Evolutionary conservation across 2,329 filamentous ascomycete species (phyloP), one percentile per base, ranked within the genome.

Genomic region (Neoascochyta sp.): DNA sequence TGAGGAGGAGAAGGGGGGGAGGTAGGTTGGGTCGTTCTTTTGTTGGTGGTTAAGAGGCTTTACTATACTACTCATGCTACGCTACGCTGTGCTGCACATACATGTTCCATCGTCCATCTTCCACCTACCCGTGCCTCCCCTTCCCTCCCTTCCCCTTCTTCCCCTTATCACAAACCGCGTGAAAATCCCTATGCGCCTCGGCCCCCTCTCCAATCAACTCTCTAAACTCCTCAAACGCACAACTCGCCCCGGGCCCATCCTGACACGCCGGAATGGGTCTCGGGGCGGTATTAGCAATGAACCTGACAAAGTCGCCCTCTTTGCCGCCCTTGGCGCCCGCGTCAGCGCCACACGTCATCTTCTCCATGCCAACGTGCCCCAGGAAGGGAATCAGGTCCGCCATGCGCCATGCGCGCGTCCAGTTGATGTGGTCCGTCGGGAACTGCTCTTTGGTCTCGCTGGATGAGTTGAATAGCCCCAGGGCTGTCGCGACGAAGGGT

Each of bases 1-100:
- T 64, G 88, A 95, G 53, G 82, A 86, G 13, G 89, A 90, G 74
- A 92, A 85, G 71, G 68, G 69, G 23, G 13, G 34, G 30, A 28
- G 20, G 20, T 20, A 20, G 18, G 18, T 20, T 7, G 18, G 18
- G 18, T 20, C 7, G 18, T 7, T 7, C 10, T 20, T 20, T 20
- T 20, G 7, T 20, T 20, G 7, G 18, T 7, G 18, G 18, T 20
- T 20, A 10, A 10, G 18, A n/a, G n/a, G n/a, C n/a, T n/a, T n/a
- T n/a, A n/a, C n/a, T n/a, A n/a, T n/a, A n/a, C n/a, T n/a, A n/a
- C n/a, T n/a, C n/a, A n/a, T n/a, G n/a, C n/a, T n/a, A n/a, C n/a
- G n/a, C n/a, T n/a, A n/a, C n/a, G n/a, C n/a, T n/a, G n/a, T n/a
- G n/a, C n/a, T n/a, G n/a, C n/a, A n/a, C n/a, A n/a, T n/a, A n/a